Conservation (phyloP, 2,329 filamentous ascomycete genomes). For the Neopestalotiopsis sp. region DNA sequence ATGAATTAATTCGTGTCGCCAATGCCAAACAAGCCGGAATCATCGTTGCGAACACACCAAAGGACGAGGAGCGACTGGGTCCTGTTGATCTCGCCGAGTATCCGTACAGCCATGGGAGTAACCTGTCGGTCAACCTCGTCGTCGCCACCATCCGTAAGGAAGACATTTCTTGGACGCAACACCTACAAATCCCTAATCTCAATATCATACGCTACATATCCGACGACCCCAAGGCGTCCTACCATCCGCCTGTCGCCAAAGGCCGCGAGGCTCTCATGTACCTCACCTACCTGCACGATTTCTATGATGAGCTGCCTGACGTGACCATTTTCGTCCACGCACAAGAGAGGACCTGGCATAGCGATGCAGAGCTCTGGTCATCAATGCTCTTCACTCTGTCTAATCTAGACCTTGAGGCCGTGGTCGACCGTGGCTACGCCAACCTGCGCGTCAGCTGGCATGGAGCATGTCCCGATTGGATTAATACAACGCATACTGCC, state of each 20-base stretch:
- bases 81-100: slow-evolving; percentile 24
- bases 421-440: slow-evolving; percentile 55
- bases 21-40: background rate
- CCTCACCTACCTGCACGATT: slow-evolving; percentile 64
- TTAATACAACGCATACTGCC: slow-evolving; percentile 38
- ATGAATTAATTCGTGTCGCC: background rate
- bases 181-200: slow-evolving; percentile 37
- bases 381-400: slow-evolving; percentile 37
- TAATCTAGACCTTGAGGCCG: slow-evolving; percentile 38
- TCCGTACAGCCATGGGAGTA: slow-evolving; percentile 17
- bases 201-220: slow-evolving; percentile 51
- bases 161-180: slow-evolving; percentile 36
- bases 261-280: slow-evolving; percentile 69
- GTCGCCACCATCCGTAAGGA: slow-evolving; percentile 32
- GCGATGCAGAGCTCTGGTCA: slow-evolving; percentile 39
- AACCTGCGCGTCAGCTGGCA: slow-evolving; percentile 61
- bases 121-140: slow-evolving; percentile 35
- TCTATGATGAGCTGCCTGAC: slow-evolving; percentile 63
- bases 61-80: background rate
- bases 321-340: slow-evolving; percentile 66
- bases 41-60: slow-evolving; percentile 2
- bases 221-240: slow-evolving; percentile 49
- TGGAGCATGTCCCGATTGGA: slow-evolving; percentile 59
- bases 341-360: slow-evolving; percentile 50
- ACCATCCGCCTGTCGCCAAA: slow-evolving; percentile 56